These are phyloP conservation scores for Eucalyptus virginea DNA, from an alignment of 345 rosid genomes.

Conservation along the genomic window DNA sequence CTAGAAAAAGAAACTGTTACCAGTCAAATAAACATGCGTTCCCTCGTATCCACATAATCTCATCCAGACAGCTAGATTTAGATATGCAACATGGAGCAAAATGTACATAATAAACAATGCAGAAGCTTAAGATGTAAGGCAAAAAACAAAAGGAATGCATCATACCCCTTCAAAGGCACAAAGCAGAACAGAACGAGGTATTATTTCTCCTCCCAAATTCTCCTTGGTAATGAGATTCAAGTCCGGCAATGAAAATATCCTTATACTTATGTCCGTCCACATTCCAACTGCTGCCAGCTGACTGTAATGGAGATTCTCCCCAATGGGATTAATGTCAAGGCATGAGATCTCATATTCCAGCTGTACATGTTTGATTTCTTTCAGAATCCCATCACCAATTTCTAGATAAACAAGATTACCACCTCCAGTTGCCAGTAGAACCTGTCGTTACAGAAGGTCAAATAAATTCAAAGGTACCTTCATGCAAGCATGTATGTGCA, in stretches of 20 bases:
- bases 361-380: slow-evolving; percentile 54
- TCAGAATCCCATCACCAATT: slow-evolving; percentile 74
- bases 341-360: slow-evolving; percentile 89
- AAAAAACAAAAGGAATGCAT: not conserved
- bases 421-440: slow-evolving; percentile 90
- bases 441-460: slow-evolving; percentile 28
- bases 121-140: not conserved
- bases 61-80: not conserved
- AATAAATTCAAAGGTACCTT: not conserved
- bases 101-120: not conserved
- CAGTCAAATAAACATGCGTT: not conserved
- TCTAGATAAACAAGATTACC: slow-evolving; percentile 89
- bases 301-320: slow-evolving; percentile 62
- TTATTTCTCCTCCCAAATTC: slow-evolving; percentile 89
- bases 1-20: not conserved
- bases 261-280: slow-evolving; percentile 96
- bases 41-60: not conserved
- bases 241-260: slow-evolving; percentile 69
- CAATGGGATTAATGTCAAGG: slow-evolving; percentile 86
- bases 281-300: slow-evolving; percentile 95
- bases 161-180: slow-evolving; percentile 97
- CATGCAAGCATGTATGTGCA: not conserved
- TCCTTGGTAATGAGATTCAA: slow-evolving; percentile 78
- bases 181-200: slow-evolving; percentile 86
- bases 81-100: not conserved